Conservation (phyloP, 139 green algal genomes). For the Microglena sp. region DNA sequence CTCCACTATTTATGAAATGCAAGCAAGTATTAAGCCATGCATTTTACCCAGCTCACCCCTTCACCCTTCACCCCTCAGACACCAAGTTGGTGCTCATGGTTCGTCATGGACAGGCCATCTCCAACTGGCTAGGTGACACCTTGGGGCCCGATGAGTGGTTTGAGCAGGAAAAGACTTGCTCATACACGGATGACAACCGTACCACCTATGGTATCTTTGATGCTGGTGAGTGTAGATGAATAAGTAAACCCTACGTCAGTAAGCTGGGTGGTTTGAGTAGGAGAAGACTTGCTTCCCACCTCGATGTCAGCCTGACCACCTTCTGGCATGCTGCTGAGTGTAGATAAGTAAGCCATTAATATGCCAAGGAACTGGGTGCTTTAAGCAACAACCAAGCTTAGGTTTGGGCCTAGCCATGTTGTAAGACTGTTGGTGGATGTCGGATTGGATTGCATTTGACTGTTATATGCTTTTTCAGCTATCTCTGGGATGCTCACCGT, state of each 20-base stretch:
- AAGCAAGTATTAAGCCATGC: too few species aligned
- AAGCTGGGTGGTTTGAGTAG: too few species aligned
- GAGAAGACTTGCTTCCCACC: too few species aligned
- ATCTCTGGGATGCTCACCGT: too few species aligned
- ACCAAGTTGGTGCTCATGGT: conserved; percentile 52
- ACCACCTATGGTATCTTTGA: conserved; percentile 47
- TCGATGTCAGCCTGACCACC: not conserved
- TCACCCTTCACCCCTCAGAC: conserved; percentile 30
- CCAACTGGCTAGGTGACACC: conserved; percentile 47
- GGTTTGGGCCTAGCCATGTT: not conserved
- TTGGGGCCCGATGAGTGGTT: conserved; percentile 55
- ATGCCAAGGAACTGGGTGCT: not conserved
- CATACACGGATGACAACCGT: conserved; percentile 35
- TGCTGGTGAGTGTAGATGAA: conserved; percentile 48
- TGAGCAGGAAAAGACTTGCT: conserved; percentile 41
- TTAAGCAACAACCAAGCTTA: not conserved
- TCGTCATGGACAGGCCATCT: conserved; percentile 50
- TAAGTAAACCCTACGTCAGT: too few species aligned
- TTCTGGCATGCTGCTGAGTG: not conserved
- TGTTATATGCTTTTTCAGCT: too few species aligned
- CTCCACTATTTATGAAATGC: too few species aligned
- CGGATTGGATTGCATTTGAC: too few species aligned
- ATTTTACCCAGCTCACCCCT: too few species aligned
- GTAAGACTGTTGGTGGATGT: too few species aligned
- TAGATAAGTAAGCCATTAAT: not conserved